These are phyloP conservation scores for Umbellularia californica DNA, from an alignment of 164 flowering plant species.

Conservation along the genomic window DNA sequence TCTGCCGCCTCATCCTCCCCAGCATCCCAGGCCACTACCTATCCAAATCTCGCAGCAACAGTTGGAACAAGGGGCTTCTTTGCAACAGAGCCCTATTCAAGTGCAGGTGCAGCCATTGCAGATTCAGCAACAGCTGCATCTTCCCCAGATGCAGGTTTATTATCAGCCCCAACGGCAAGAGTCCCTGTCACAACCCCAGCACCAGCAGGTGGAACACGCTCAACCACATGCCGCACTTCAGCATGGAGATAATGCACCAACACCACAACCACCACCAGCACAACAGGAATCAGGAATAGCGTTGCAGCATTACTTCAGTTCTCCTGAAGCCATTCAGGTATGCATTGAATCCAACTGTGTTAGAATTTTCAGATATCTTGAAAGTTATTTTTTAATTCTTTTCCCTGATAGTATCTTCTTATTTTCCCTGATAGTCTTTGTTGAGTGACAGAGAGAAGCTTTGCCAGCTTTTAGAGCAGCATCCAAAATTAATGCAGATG, in stretches of 20 bases:
- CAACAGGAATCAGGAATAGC: slow-evolving; percentile 64
- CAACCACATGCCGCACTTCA: slow-evolving; percentile 36
- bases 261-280: slow-evolving; percentile 27
- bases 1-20: slow-evolving; percentile 74
- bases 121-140: slow-evolving; percentile 60
- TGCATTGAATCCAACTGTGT: background rate
- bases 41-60: slow-evolving; percentile 46
- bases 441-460: slow-evolving; percentile 89
- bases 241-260: slow-evolving; percentile 33
- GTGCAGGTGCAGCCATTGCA: slow-evolving; percentile 56
- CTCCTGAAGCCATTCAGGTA: slow-evolving; percentile 97
- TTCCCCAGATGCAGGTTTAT: slow-evolving; percentile 48
- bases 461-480: slow-evolving; percentile 89
- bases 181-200: slow-evolving; percentile 35
- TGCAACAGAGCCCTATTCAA: slow-evolving; percentile 52
- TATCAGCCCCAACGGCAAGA: slow-evolving; percentile 62
- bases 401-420: slow-evolving; percentile 5
- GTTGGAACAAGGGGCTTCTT: slow-evolving; percentile 50
- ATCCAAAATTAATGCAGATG: slow-evolving; percentile 97
- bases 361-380: background rate
- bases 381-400: background rate
- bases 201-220: slow-evolving; percentile 38
- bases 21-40: slow-evolving; percentile 61
- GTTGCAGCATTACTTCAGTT: slow-evolving; percentile 68
- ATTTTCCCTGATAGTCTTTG: slow-evolving; percentile 54